Conservation (phyloP, 805 yeast genomes). For the Wickerhamiella bombiphila region DNA sequence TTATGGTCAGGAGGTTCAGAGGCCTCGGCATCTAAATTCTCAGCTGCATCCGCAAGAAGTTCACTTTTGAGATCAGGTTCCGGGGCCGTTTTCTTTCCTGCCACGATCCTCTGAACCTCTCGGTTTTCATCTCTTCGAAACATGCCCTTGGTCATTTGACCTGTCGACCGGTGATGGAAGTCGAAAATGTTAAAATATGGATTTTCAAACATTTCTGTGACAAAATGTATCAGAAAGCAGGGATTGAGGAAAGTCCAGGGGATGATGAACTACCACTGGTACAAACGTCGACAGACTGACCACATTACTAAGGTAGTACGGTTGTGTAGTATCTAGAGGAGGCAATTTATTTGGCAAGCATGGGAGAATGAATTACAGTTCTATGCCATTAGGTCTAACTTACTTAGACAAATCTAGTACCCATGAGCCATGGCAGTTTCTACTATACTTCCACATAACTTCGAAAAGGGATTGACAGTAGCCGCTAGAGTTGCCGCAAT, state of each 20-base stretch:
- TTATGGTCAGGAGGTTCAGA: background rate
- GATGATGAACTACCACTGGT: too few species aligned
- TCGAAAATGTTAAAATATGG: conserved; percentile 1
- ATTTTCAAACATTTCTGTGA: background rate
- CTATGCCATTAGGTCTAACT: too few species aligned
- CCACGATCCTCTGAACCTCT: background rate
- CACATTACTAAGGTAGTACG: too few species aligned
- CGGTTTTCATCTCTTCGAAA: background rate
- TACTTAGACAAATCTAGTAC: background rate
- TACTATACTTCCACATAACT: conserved; percentile 24
- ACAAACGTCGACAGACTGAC: too few species aligned
- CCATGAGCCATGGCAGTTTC: conserved; percentile 4
- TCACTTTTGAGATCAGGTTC: background rate
- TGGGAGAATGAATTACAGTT: too few species aligned
- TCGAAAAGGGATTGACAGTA: conserved; percentile 23
- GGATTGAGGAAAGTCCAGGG: too few species aligned
- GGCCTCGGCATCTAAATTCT: background rate
- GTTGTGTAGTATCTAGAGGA: too few species aligned
- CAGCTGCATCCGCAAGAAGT: background rate
- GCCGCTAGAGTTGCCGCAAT: conserved; percentile 18
- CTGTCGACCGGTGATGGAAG: conserved; percentile 1
- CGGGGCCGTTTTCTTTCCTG: background rate
- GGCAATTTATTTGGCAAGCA: too few species aligned
- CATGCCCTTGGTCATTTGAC: background rate
- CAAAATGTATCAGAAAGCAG: too few species aligned